Evolutionary conservation across 2,329 filamentous ascomycete species (phyloP).

Genomic region (Albophoma yamanashiensis): DNA sequence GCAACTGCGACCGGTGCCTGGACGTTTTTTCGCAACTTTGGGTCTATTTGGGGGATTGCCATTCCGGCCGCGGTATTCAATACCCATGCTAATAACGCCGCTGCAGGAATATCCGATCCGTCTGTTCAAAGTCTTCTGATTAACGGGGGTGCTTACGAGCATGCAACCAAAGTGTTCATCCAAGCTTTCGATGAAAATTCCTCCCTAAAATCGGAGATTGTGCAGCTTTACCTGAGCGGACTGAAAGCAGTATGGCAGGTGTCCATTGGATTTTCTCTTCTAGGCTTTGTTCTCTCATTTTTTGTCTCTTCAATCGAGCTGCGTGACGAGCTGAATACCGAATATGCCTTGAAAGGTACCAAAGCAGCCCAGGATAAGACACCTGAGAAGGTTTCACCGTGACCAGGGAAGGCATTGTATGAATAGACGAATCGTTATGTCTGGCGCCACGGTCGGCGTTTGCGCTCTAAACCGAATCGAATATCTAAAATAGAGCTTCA

Average conservation of each 20-base stretch:
- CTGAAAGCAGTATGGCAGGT: conserved; percentile 14
- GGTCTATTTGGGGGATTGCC: conserved; percentile 33
- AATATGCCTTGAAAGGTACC: conserved; percentile 11
- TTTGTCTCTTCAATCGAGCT: conserved; percentile 13
- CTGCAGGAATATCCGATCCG: conserved; percentile 3
- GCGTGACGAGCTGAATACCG: conserved; percentile 15
- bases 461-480: too few relatives aligned
- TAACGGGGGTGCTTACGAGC: conserved; percentile 14
- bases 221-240: conserved; percentile 7
- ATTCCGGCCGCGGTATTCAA: conserved; percentile 29
- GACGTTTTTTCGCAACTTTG: conserved; percentile 35
- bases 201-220: conserved; percentile 8
- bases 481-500: too few relatives aligned
- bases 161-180: conserved; percentile 12
- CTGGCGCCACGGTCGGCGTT: too few relatives aligned
- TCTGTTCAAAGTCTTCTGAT: conserved; percentile 3
- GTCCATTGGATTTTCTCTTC: conserved; percentile 14
- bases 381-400: background rate
- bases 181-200: conserved; percentile 3
- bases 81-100: conserved; percentile 4
- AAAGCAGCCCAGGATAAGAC: background rate
- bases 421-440: background rate
- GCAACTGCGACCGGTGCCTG: conserved; percentile 28
- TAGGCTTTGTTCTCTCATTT: conserved; percentile 11
- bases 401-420: background rate